A percentile compares a stretch with the other conserved stretches of the same genome.
These are phyloP conservation scores for Hygrocybe punicea DNA, from an alignment of 768 basidiomycete species.

Conservation along the genomic window DNA sequence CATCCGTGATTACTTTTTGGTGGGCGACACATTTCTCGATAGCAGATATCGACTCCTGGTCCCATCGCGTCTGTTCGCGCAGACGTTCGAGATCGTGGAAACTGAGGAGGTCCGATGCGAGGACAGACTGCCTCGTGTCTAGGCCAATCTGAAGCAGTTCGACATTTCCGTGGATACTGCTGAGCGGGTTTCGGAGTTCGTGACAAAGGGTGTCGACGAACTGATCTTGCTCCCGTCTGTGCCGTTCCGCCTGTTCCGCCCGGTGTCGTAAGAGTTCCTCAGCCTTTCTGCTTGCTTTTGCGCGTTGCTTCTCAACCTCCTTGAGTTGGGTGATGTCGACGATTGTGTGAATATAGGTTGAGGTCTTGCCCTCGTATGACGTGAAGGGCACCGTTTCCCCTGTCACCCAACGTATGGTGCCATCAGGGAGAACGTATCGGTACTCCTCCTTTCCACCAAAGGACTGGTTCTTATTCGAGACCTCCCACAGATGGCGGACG, in stretches of 20 bases:
- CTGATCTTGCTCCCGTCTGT: conserved; percentile 5
- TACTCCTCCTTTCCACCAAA: conserved; percentile 9
- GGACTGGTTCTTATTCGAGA: neutral
- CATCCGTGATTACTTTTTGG: conserved; percentile 9
- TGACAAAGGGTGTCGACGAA: conserved; percentile 9
- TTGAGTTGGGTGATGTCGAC: conserved; percentile 8
- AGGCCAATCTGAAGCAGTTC: conserved; percentile 6
- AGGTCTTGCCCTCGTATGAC: neutral
- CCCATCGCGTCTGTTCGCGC: conserved; percentile 4
- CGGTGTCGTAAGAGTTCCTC: conserved; percentile 6
- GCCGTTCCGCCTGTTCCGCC: conserved; percentile 3
- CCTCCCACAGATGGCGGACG: conserved; percentile 7
- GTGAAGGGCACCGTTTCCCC: conserved; percentile 2
- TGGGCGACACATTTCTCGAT: conserved; percentile 9
- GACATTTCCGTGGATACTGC: conserved; percentile 8
- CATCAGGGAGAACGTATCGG: conserved; percentile 5
- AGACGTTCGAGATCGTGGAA: neutral
- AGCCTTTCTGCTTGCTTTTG: conserved; percentile 1
- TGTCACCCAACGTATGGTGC: conserved; percentile 3
- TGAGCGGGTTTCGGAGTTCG: conserved; percentile 8
- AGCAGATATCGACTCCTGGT: conserved; percentile 4
- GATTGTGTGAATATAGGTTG: conserved; percentile 3
- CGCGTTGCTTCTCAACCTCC: conserved; percentile 3
- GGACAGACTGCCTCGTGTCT: neutral
- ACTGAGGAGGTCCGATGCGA: neutral